Percentiles rank a stretch among this genome's conserved stretches.
phyloP scores from a whole-genome alignment of 495 filamentous ascomycete genomes.

The Penicillium longicatenatum region DNA sequence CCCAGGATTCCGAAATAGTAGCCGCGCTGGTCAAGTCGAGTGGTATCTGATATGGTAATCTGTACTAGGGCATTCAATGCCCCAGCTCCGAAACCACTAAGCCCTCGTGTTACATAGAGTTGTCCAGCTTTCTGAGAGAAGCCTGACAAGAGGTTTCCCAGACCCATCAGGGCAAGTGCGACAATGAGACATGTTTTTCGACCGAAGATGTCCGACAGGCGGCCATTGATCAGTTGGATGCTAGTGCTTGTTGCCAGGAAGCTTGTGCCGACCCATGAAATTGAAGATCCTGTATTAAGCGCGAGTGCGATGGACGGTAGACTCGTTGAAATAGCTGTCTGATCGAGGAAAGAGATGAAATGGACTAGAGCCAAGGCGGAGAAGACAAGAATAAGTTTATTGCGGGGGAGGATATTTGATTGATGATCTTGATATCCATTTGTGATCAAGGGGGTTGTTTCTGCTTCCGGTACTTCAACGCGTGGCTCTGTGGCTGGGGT shows the following conservation, averaged over 20 bases:
- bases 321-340: constrained; percentile 32
- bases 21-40: constrained; percentile 45
- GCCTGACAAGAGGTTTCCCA: constrained; percentile 28
- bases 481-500: background rate
- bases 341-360: constrained; percentile 34
- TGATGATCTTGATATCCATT: background rate
- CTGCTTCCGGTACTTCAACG: background rate
- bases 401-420: background rate
- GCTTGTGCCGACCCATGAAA: constrained; percentile 34
- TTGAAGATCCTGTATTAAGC: constrained; percentile 27
- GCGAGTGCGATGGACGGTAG: constrained; percentile 34
- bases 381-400: background rate
- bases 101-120: constrained; percentile 23
- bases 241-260: constrained; percentile 34
- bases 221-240: constrained; percentile 36
- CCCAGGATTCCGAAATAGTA: constrained; percentile 51
- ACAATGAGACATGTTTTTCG: constrained; percentile 29
- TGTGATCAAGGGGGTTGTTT: background rate
- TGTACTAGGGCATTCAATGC: constrained; percentile 26
- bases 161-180: constrained; percentile 22
- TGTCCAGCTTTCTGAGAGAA: constrained; percentile 20
- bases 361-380: constrained; percentile 6
- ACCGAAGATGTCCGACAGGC: constrained; percentile 40
- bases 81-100: constrained; percentile 24
- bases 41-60: constrained; percentile 45